Base-by-base conservation (phyloP, 768 basidiomycete genomes). In the Leccinellum rugosiceps region DNA sequence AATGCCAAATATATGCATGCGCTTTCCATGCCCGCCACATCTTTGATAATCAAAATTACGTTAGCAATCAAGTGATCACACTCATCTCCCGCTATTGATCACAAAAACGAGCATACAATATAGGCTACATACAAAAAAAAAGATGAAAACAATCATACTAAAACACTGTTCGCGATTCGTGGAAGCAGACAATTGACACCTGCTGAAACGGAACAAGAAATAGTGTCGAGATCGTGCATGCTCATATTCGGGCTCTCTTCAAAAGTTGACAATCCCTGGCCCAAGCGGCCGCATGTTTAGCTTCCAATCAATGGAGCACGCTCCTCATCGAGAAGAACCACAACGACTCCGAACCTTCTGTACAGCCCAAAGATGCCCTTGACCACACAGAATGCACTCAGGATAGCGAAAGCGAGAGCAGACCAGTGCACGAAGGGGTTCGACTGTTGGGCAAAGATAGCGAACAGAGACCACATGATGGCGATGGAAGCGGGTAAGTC, bases 381-480 rank as follows among this genome's bases (percentile, higher is more conserved):
- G 72, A 85, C 65, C 58, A 98, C 88, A 78, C 90, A 93, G 59
- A 96, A 73, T 61, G 93, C 79, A 28, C 92, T 84, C 54, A 98
- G 76, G 69, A 96, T 83, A 70, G 94, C 83, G 66, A 93, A 94
- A 3, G 74, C 92, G 55, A 98, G 82, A 13, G 94, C 84, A 38
- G 82, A 78, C 94, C 94, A 98, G 75, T 95, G 94, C 63, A 98
- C 85, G 76, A 98, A 95, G 31, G 65, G 57, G 35, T 77, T 74
- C 26, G 59, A 76, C 73, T 94, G 86, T 68, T 90, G 83, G 26
- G 81, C 85, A 66, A 91, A 98, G 76, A 98, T 94, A 45, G 90
- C 95, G 76, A 88, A 95, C 30, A 99, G 80, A n/a, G 90, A 86
- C 90, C 91, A 96, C 43, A 87, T 84, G 68, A 98, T 93, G 59